A percentile compares a stretch with the other conserved stretches of the same genome.
Evolutionary conservation across 208 protist species (phyloP).

Genomic region (Blechomonas ayalai): DNA sequence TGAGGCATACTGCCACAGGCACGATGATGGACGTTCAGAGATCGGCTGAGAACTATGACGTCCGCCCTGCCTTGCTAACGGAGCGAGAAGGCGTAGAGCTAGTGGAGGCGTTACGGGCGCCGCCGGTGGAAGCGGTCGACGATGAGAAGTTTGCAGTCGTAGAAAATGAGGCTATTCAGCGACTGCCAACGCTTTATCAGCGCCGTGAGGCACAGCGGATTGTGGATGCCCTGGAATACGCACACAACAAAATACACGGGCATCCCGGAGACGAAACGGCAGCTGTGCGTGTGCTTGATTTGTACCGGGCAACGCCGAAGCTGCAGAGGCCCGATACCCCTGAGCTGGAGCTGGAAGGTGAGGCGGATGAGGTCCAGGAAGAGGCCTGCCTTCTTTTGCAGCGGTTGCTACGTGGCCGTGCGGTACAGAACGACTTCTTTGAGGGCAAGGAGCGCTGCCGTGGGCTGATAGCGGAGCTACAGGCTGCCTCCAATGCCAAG

Average conservation of each 20-base stretch:
- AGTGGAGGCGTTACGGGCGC: slow-evolving; percentile 44
- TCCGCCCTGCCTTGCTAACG: slow-evolving; percentile 71
- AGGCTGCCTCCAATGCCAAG: slow-evolving; percentile 84
- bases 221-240: slow-evolving; percentile 74
- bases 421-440: slow-evolving; percentile 92
- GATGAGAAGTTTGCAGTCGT: slow-evolving; percentile 45
- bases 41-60: slow-evolving; percentile 54
- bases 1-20: slow-evolving; percentile 4
- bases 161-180: slow-evolving; percentile 56
- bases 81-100: slow-evolving; percentile 41
- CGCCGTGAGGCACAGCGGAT: slow-evolving; percentile 75
- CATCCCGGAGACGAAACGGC: slow-evolving; percentile 9
- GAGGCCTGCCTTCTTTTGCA: slow-evolving; percentile 86
- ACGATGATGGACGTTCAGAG: background rate
- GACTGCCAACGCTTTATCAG: slow-evolving; percentile 71
- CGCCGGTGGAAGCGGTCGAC: slow-evolving; percentile 35
- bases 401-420: slow-evolving; percentile 83
- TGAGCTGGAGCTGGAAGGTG: slow-evolving; percentile 76
- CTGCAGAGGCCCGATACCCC: slow-evolving; percentile 87
- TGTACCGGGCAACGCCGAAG: slow-evolving; percentile 86
- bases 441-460: slow-evolving; percentile 90
- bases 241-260: slow-evolving; percentile 52
- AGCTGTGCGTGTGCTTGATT: slow-evolving; percentile 50
- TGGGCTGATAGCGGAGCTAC: slow-evolving; percentile 89
- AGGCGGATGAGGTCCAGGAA: slow-evolving; percentile 74